Evolutionary conservation across 306 rosid species (phyloP).

Genomic region (Myrica gale): DNA sequence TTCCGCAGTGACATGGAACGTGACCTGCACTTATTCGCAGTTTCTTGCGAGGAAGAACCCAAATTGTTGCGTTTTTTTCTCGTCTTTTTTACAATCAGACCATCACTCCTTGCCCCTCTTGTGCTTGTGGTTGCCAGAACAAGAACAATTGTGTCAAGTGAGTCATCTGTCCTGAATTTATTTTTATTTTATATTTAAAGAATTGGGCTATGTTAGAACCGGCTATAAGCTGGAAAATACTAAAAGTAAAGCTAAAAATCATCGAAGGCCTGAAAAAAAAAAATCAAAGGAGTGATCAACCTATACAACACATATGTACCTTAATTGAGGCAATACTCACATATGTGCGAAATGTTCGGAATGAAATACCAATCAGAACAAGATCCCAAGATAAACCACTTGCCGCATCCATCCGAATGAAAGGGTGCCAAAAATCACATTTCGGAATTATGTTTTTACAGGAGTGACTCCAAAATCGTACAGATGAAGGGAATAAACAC

Average conservation of each 20-base stretch:
- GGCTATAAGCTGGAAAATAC: too few species aligned
- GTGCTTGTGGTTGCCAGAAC: constrained; percentile 86
- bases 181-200: too few species aligned
- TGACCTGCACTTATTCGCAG: constrained; percentile 92
- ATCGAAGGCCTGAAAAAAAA: too few species aligned
- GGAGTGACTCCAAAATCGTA: constrained; percentile 69
- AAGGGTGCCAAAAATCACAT: background rate
- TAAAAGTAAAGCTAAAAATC: too few species aligned
- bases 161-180: constrained; percentile 19
- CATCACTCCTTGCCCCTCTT: constrained; percentile 73
- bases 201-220: too few species aligned
- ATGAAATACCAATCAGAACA: too few species aligned
- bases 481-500: constrained; percentile 63
- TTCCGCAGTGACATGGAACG: constrained; percentile 95
- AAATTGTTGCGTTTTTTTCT: constrained; percentile 82
- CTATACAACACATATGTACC: too few species aligned
- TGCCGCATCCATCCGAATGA: background rate
- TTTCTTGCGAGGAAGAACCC: constrained; percentile 77
- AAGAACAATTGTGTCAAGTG: constrained; percentile 74
- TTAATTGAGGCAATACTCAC: too few species aligned
- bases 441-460: constrained; percentile 29
- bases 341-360: too few species aligned
- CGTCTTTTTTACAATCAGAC: constrained; percentile 89
- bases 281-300: too few species aligned
- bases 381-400: too few species aligned